Percentiles rank a stretch among this genome's conserved stretches.
These are phyloP conservation scores for Globisporangium megalacanthum DNA, from an alignment of 352 stramenopile genomes.

Conservation along the genomic window DNA sequence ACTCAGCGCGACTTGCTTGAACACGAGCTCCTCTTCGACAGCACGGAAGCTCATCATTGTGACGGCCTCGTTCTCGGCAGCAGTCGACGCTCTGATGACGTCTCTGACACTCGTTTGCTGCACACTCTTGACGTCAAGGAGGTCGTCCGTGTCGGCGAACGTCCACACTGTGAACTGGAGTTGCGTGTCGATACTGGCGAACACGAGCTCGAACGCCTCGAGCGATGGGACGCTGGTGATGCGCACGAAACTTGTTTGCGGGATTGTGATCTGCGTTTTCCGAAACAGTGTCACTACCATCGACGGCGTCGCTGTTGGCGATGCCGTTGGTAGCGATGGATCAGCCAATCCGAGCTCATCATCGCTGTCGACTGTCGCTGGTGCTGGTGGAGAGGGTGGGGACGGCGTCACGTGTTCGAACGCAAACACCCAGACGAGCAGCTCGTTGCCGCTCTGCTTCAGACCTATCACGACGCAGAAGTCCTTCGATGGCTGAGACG, in stretches of 20 bases:
- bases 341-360: conserved; percentile 6
- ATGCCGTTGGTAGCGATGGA: background rate
- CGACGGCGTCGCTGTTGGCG: conserved; percentile 4
- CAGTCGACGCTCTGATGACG: conserved; percentile 21
- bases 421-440: conserved; percentile 62
- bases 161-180: conserved; percentile 44
- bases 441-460: conserved; percentile 22
- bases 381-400: background rate
- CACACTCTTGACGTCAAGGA: conserved; percentile 27
- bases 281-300: conserved; percentile 26
- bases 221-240: conserved; percentile 41
- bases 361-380: conserved; percentile 2
- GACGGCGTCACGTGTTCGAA: conserved; percentile 17
- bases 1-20: conserved; percentile 50
- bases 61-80: conserved; percentile 17
- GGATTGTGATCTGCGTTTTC: conserved; percentile 31
- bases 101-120: conserved; percentile 35
- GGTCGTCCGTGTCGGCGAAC: conserved; percentile 51
- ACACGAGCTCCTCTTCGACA: conserved; percentile 27
- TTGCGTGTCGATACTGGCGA: conserved; percentile 38
- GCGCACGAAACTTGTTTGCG: conserved; percentile 22
- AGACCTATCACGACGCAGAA: conserved; percentile 55
- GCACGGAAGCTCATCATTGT: conserved; percentile 34
- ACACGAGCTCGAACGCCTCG: conserved; percentile 36
- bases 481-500: conserved; percentile 35